Base-by-base conservation (phyloP, 352 stramenopile genomes). In the Pythium guiyangense region DNA sequence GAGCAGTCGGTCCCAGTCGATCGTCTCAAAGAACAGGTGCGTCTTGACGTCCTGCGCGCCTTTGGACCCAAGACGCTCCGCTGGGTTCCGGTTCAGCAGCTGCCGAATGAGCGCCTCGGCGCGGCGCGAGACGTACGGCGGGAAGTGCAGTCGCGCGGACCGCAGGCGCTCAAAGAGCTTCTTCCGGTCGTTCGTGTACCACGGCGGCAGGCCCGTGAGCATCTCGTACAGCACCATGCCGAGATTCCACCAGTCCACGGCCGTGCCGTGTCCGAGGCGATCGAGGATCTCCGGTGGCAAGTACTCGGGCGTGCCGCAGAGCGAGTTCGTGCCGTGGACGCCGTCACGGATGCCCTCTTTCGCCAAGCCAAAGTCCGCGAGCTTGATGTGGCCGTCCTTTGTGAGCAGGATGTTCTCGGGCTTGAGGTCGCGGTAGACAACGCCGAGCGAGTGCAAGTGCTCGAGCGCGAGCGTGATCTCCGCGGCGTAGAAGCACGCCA, bases 401-500 rank as follows among this genome's bases (percentile, higher is more conserved):
- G 77, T 89, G 14, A 91, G 72, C 22, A 89, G 47, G 42, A 98
- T 97, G 67, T 98, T 98, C 65, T 98, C 94, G 0, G 94, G 94
- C 66, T 98, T 98, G 31, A 98, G 78, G 68, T 98, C 95, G n/a
- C 92, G 73, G 70, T 99, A 99, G 29, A 98, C 87, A 51, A 99
- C 96, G 42, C 90, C 86, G 17, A 97, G 74, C 48, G 80, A 89
- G 74, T 99, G 96, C 54, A 99, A 76, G 58, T 99, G 96, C 61
- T 97, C 89, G 20, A 99, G 78, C 44, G 88, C 97, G 2, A 95
- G 59, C 12, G 84, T 83, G 56, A 96, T 96, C 59, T 97, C 84
- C 10, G 86, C 86, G 0, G 88, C 82, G 60, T 96, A 96, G 60
- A 96, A 96, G 56, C 83, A 87, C 52, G 88, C 88, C 71, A 93